These are phyloP conservation scores for Fusarium ambrosium DNA, from an alignment of 2,329 filamentous ascomycete genomes.

Conservation along the genomic window DNA sequence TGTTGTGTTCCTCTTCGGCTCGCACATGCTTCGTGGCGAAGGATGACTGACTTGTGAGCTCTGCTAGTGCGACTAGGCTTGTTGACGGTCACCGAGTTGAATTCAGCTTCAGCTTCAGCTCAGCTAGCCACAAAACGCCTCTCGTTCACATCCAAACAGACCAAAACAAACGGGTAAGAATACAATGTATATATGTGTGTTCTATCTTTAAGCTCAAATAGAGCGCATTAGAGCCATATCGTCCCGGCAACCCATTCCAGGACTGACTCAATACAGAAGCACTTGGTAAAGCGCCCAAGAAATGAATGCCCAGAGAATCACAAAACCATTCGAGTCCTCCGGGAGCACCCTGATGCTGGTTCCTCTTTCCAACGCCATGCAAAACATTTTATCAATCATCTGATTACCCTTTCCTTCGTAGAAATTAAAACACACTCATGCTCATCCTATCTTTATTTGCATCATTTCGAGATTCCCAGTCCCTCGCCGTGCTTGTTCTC, in stretches of 20 bases:
- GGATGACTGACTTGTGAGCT: background rate
- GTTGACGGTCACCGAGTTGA: background rate
- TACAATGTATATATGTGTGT: background rate
- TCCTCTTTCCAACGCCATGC: background rate
- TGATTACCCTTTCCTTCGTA: background rate
- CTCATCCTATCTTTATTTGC: background rate
- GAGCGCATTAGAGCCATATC: background rate
- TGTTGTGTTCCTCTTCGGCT: slow-evolving; percentile 2
- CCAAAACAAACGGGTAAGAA: background rate
- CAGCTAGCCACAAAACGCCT: background rate
- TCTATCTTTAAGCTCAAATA: background rate
- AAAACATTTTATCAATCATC: background rate
- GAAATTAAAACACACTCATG: background rate
- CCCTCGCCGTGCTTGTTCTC: slow-evolving; percentile 12
- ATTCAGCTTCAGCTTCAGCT: background rate
- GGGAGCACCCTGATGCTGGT: background rate
- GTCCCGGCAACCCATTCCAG: background rate
- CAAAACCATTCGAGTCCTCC: background rate
- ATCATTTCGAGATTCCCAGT: slow-evolving; percentile 12
- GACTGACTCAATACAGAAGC: background rate
- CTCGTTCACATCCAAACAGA: background rate
- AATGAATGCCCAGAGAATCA: slow-evolving; percentile 3
- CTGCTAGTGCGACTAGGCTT: background rate
- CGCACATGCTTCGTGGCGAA: background rate
- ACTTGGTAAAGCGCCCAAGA: background rate